These are phyloP conservation scores for Patellaria atrata DNA, from an alignment of 495 filamentous ascomycete species.

Conservation along the genomic window DNA sequence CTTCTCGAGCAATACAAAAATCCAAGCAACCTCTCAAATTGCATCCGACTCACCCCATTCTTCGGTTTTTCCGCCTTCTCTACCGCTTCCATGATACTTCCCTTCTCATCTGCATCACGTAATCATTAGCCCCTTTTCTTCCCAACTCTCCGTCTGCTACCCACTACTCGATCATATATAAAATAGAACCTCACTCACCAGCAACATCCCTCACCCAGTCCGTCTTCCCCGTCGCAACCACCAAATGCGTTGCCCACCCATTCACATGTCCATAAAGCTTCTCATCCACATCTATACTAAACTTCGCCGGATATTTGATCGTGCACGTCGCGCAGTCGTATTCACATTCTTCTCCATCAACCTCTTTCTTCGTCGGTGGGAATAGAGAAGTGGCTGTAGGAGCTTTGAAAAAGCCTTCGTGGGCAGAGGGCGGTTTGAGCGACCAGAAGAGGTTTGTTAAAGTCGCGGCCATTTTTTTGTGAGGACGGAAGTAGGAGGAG, in stretches of 20 bases:
- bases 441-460: constrained; percentile 22
- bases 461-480: constrained; percentile 20
- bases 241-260: constrained; percentile 74
- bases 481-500: constrained; percentile 4
- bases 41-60: constrained; percentile 52
- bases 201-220: constrained; percentile 88
- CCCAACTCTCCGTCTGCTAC: too few relatives aligned
- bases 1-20: too few relatives aligned
- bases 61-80: constrained; percentile 45
- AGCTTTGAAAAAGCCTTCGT: constrained; percentile 23
- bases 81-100: constrained; percentile 91
- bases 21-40: neutral
- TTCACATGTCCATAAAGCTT: constrained; percentile 77
- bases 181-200: constrained; percentile 1
- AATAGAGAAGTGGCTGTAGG: constrained; percentile 35
- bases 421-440: constrained; percentile 18
- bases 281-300: constrained; percentile 60
- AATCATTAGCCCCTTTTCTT: neutral
- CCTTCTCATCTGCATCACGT: constrained; percentile 51
- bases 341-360: constrained; percentile 82
- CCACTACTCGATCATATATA: neutral
- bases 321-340: constrained; percentile 81
- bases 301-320: constrained; percentile 60
- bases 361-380: constrained; percentile 45
- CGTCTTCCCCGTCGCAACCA: constrained; percentile 87